A percentile compares a stretch with the other conserved stretches of the same genome.
Conservation (phyloP, 1,284 basidiomycete species). For the Ganoderma lucidum region DNA sequence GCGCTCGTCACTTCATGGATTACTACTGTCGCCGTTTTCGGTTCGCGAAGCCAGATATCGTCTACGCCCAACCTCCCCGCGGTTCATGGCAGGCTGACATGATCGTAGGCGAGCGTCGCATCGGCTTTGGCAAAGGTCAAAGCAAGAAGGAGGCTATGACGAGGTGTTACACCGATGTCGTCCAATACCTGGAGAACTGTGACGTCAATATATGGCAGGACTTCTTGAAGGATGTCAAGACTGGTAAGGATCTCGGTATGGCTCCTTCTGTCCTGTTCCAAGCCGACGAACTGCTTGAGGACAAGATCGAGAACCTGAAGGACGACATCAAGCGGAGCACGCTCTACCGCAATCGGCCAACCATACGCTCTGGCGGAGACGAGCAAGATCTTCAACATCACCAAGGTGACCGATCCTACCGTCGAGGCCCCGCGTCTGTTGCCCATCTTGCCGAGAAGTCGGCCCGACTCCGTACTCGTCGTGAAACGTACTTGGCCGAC, state of each 20-base stretch:
- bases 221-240: slow-evolving; percentile 67
- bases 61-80: slow-evolving; percentile 50
- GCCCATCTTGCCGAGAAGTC: slow-evolving; percentile 63
- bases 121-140: slow-evolving; percentile 78
- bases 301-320: slow-evolving; percentile 79
- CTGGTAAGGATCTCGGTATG: slow-evolving; percentile 74
- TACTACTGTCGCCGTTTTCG: slow-evolving; percentile 90
- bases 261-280: slow-evolving; percentile 79
- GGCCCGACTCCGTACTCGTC: slow-evolving; percentile 58
- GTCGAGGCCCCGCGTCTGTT: slow-evolving; percentile 39
- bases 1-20: slow-evolving; percentile 92
- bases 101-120: slow-evolving; percentile 79
- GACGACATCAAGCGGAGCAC: slow-evolving; percentile 67
- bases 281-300: slow-evolving; percentile 75
- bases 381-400: slow-evolving; percentile 24
- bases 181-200: slow-evolving; percentile 85
- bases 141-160: slow-evolving; percentile 83
- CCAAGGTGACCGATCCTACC: slow-evolving; percentile 29
- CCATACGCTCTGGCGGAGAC: slow-evolving; percentile 36
- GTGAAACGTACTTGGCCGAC: slow-evolving; percentile 71
- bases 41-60: slow-evolving; percentile 85
- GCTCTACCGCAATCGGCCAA: slow-evolving; percentile 58
- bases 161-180: slow-evolving; percentile 88
- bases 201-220: slow-evolving; percentile 84
- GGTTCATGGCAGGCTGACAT: slow-evolving; percentile 85